Base-by-base conservation (phyloP, 1,139 yeast genomes). In the Blastobotrys aristatus region DNA sequence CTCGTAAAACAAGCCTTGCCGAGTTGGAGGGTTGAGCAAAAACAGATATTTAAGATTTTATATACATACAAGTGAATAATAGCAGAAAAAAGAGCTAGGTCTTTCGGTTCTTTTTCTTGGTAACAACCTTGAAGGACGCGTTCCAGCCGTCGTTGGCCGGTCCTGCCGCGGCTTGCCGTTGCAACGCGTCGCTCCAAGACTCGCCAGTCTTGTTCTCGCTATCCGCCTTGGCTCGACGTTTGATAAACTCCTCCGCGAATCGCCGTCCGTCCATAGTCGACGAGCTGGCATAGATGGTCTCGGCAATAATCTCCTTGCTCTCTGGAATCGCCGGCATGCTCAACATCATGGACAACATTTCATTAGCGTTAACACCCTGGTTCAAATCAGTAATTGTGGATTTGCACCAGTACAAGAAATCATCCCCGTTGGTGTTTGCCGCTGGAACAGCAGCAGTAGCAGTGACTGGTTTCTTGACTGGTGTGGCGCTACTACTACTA, bases 251-350 rank as follows among this genome's bases (percentile, higher is more conserved):
- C 50, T 77, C 80, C 1, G 97, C 95, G 71, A 90, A 92, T 54
- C 96, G 76, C 63, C 96, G 81, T 20, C 97, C 98, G 64, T 92
- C 97, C 87, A 92, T 82, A 2, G 94, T 84, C 2, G 94, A 79
- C 26, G 96, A 86, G 56, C 92, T 86, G 43, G 94, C 81, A 68
- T 89, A 90, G 52, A 92, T 82, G 13, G 97, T 87, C 64, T 92
- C 98, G 2, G 96, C 83, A 62, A 92, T 89, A 62, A 92, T 86
- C 63, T 84, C 95, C 43, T 76, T 73, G 1, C 95, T 80, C 57
- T 89, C 96, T 5, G 73, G 58, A 41, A 80, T 79, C 35, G 79
- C 69, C 33, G 97, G 97, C 54, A 92, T 75, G 47, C 90, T 82
- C 50, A 89, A 71, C 58, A 92, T 76, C 65, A 92, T 83, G 51